Percentiles rank a stretch among this genome's conserved stretches.
phyloP scores from a whole-genome alignment of 805 yeast genomes.

The Yamadazyma paraphyllophila region DNA sequence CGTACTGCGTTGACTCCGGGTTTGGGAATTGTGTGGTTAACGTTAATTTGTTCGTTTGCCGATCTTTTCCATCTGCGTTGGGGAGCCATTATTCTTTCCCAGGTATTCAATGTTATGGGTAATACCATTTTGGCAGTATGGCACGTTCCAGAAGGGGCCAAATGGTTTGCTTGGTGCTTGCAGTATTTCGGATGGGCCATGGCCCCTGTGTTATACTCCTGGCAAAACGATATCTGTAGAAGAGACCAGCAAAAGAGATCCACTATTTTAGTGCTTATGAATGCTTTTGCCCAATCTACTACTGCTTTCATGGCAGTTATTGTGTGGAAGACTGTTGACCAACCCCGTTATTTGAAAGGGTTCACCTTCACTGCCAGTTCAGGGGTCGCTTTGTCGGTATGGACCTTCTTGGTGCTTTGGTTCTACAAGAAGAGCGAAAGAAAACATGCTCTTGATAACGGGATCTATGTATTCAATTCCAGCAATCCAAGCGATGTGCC shows the following conservation, averaged over 20 bases:
- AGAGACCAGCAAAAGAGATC: slow-evolving; percentile 56
- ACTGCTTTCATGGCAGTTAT: slow-evolving; percentile 53
- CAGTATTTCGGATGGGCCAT: slow-evolving; percentile 63
- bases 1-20: slow-evolving; percentile 48
- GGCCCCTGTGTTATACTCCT: slow-evolving; percentile 59
- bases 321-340: slow-evolving; percentile 57
- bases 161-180: slow-evolving; percentile 63
- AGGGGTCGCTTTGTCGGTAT: slow-evolving; percentile 43
- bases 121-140: slow-evolving; percentile 56
- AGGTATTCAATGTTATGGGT: slow-evolving; percentile 52
- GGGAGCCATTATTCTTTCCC: slow-evolving; percentile 53
- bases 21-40: slow-evolving; percentile 39
- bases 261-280: slow-evolving; percentile 54
- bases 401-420: slow-evolving; percentile 52
- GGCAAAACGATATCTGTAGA: slow-evolving; percentile 57
- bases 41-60: slow-evolving; percentile 35
- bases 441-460: slow-evolving; percentile 32
- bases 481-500: slow-evolving; percentile 15
- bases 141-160: slow-evolving; percentile 55
- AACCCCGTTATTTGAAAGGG: slow-evolving; percentile 57
- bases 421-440: slow-evolving; percentile 40
- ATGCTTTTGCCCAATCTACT: slow-evolving; percentile 53
- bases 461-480: slow-evolving; percentile 31
- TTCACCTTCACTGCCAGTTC: slow-evolving; percentile 49
- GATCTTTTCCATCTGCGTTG: slow-evolving; percentile 49